A percentile compares a stretch with the other conserved stretches of the same genome.
phyloP scores from a whole-genome alignment of 164 flowering plant species.

The Aristolochia californica region DNA sequence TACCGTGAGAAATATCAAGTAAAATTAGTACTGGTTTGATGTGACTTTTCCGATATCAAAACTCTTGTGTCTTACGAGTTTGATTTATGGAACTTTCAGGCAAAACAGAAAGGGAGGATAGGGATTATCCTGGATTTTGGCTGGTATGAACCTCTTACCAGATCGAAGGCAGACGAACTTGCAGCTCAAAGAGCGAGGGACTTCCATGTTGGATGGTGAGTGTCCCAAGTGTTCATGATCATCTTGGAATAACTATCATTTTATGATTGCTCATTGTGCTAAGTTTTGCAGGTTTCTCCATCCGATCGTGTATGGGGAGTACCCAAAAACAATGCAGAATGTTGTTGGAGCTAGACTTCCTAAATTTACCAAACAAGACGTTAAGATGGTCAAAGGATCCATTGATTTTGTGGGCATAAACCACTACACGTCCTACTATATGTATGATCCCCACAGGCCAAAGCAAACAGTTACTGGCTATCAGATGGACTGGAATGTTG shows the following conservation, averaged over 20 bases:
- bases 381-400: slow-evolving; percentile 15
- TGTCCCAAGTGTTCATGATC: no score
- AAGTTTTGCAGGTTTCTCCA: slow-evolving; percentile 14
- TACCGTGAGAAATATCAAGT: slow-evolving; percentile 16
- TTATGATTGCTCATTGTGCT: background rate
- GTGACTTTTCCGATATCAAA: background rate
- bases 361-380: slow-evolving; percentile 10
- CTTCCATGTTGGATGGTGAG: slow-evolving; percentile 14
- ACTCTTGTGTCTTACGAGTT: background rate
- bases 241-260: no score
- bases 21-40: background rate
- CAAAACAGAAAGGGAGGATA: slow-evolving; percentile 10
- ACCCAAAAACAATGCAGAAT: slow-evolving; percentile 12
- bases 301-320: slow-evolving; percentile 14
- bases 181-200: slow-evolving; percentile 17
- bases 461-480: slow-evolving; percentile 7
- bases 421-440: slow-evolving; percentile 18
- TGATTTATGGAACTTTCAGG: slow-evolving; percentile 1
- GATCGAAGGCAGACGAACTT: slow-evolving; percentile 2
- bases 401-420: slow-evolving; percentile 17
- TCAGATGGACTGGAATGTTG: slow-evolving; percentile 18
- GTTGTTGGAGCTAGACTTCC: slow-evolving; percentile 16
- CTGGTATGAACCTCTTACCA: slow-evolving; percentile 18
- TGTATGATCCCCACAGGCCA: slow-evolving; percentile 9
- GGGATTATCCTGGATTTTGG: slow-evolving; percentile 18